phyloP scores from a whole-genome alignment of 2,329 filamentous ascomycete species.

The Fusarium tricinctum region DNA sequence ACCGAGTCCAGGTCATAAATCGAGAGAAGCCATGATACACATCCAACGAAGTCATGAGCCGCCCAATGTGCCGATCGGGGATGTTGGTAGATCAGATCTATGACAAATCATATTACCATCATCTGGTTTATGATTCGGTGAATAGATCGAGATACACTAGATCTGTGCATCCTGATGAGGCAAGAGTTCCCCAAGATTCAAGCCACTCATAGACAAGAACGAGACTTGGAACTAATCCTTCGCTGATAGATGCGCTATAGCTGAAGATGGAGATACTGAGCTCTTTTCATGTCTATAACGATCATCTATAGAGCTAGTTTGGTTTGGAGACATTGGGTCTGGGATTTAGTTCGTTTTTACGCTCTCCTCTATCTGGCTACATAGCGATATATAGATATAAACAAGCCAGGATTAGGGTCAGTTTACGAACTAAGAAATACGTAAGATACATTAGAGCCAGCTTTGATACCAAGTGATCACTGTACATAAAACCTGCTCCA shows the following conservation, averaged over 20 bases:
- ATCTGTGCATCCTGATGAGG: slow-evolving; percentile 30
- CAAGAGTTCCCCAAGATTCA: slow-evolving; percentile 24
- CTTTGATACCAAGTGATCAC: no score
- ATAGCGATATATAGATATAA: neutral
- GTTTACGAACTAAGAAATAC: neutral
- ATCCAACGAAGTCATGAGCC: slow-evolving; percentile 24
- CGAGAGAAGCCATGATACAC: neutral
- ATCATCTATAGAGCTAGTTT: neutral
- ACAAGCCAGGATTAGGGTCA: neutral
- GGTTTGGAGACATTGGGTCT: neutral
- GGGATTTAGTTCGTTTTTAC: neutral
- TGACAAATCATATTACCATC: slow-evolving; percentile 1
- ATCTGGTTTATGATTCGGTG: slow-evolving; percentile 35
- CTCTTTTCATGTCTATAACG: neutral
- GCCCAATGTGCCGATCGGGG: slow-evolving; percentile 34
- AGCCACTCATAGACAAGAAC: slow-evolving; percentile 38
- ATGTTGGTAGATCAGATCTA: slow-evolving; percentile 18
- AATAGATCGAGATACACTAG: slow-evolving; percentile 30
- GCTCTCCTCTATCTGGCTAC: no score
- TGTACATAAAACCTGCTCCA: no score
- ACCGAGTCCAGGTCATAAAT: neutral
- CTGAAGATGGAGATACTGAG: no score
- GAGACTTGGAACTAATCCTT: slow-evolving; percentile 2
- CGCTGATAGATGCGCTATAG: neutral
- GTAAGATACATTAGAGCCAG: neutral